Conservation (phyloP, 768 basidiomycete genomes). For the Russula sp. region DNA sequence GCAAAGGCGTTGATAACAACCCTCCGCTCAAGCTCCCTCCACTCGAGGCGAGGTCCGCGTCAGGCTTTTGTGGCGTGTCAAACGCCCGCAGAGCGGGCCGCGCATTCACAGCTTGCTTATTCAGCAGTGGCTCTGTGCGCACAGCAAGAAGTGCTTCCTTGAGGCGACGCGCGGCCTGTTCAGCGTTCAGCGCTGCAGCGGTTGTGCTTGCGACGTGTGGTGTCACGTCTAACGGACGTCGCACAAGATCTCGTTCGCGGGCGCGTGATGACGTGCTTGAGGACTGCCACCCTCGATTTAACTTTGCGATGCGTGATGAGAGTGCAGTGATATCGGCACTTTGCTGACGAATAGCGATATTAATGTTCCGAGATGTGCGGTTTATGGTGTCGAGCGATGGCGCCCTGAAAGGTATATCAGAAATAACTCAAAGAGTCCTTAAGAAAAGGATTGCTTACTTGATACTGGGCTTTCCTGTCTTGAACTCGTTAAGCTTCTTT, state of each 20-base stretch:
- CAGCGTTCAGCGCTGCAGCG: slow-evolving; percentile 51
- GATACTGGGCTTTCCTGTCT: slow-evolving; percentile 23
- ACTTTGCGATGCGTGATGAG: slow-evolving; percentile 45
- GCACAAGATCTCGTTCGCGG: slow-evolving; percentile 20
- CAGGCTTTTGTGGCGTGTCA: slow-evolving; percentile 25
- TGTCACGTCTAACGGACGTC: slow-evolving; percentile 39
- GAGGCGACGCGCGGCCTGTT: slow-evolving; percentile 33
- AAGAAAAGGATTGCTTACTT: slow-evolving; percentile 1
- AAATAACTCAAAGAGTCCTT: not conserved
- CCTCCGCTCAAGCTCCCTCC: not conserved
- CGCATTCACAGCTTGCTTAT: slow-evolving; percentile 46
- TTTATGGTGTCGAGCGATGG: slow-evolving; percentile 84
- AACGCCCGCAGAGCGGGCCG: slow-evolving; percentile 31
- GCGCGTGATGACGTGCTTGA: slow-evolving; percentile 33
- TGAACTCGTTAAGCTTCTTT: slow-evolving; percentile 27
- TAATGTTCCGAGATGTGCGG: slow-evolving; percentile 83
- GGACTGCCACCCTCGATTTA: slow-evolving; percentile 46
- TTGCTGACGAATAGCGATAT: slow-evolving; percentile 64
- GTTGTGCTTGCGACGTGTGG: slow-evolving; percentile 71
- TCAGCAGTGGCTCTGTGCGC: slow-evolving; percentile 65
- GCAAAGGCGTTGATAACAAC: slow-evolving; percentile 14
- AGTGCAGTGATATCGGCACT: slow-evolving; percentile 49
- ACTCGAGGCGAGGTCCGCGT: slow-evolving; percentile 4
- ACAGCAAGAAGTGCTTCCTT: slow-evolving; percentile 38
- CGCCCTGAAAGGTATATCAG: slow-evolving; percentile 46